A percentile compares a stretch with the other conserved stretches of the same genome.
Conservation (phyloP, 2,329 filamentous ascomycete species). For the Sporothrix pseudoabietina region DNA sequence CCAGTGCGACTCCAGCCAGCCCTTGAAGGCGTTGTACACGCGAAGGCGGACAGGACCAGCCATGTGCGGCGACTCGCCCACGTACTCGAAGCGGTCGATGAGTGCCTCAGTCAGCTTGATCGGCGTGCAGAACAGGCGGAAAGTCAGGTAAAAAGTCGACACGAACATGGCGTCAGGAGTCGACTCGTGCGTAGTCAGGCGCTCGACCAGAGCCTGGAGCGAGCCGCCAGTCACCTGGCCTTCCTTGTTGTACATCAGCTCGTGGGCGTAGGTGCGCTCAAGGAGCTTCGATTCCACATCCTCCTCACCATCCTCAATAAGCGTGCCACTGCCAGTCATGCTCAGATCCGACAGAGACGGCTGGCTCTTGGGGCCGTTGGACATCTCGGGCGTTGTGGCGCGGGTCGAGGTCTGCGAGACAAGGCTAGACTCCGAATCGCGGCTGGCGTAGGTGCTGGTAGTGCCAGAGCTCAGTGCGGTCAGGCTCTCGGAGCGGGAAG, state of each 20-base stretch:
- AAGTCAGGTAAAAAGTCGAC: conserved; percentile 93
- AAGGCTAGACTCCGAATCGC: conserved; percentile 78
- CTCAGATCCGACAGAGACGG: conserved; percentile 70
- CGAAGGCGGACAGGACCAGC: conserved; percentile 81
- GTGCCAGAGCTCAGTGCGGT: conserved; percentile 76
- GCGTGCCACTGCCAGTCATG: conserved; percentile 63
- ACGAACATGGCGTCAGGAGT: conserved; percentile 91
- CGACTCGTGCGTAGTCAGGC: conserved; percentile 87
- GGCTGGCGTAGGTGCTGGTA: conserved; percentile 75
- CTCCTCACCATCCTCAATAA: conserved; percentile 68
- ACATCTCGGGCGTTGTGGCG: conserved; percentile 79
- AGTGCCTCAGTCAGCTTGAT: conserved; percentile 75
- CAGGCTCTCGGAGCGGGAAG: conserved; percentile 67
- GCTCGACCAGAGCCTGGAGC: conserved; percentile 87
- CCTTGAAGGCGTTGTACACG: conserved; percentile 96
- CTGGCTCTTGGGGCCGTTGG: conserved; percentile 57
- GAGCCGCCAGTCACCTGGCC: conserved; percentile 93
- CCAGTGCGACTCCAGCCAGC: conserved; percentile 97
- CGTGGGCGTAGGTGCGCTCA: conserved; percentile 89
- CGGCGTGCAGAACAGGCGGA: conserved; percentile 87
- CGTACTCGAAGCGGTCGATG: conserved; percentile 91
- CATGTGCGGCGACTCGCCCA: conserved; percentile 73
- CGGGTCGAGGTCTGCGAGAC: conserved; percentile 82
- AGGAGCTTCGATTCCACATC: conserved; percentile 82
- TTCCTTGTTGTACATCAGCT: conserved; percentile 91